Evolutionary conservation across 2,329 filamentous ascomycete genomes (phyloP), one percentile per base, ranked within the genome.

Genomic region (Exophiala alcalophila): DNA sequence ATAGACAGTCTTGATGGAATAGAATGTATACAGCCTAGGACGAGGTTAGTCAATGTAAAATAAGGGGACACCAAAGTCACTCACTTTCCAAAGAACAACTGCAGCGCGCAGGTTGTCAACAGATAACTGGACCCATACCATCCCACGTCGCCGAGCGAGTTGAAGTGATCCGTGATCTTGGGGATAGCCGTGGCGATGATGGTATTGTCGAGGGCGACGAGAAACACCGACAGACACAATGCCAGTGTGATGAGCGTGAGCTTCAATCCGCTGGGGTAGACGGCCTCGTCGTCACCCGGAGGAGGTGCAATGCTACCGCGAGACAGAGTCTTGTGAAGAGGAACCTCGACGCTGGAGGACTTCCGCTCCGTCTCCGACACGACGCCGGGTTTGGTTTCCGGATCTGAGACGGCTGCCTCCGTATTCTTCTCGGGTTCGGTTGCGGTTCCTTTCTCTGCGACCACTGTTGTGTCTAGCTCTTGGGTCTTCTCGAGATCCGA

Each of bases 1-100:
- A 46, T 65, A 71, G 2, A 66, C 61, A 47, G 58, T 63, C 47
- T 71, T 71, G 53, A 69, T 64, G 46, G 61, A 61, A 54, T 62
- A 70, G 44, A 71, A 71, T 11, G 66, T 72, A 52, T 71, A 73
- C 28, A 72, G 49, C 40, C 68, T 70, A 12, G 14, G 15, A n/a
- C 3, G 6, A 23, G n/a, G 14, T 7, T 37, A 24, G 27, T 19
- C 20, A n/a, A 2, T 11, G 10, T 20, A 5, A 11, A 18, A 10
- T 20, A 8, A 14, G 9, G 6, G 5, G 19, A 5, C 2, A 16
- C 20, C 15, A 15, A 6, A 24, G 18, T n/a, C n/a, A 52, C 46
- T 47, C 26, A 48, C 39, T 55, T 56, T 33, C 56, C 56, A 39
- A 56, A 57, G 44, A 57, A 52, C 27, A 58, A 44, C 35, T 55